Percentiles rank a stretch among this genome's conserved stretches.
Evolutionary conservation across 2,329 filamentous ascomycete species (phyloP).

Genomic region (Sarocladium brachiariae): DNA sequence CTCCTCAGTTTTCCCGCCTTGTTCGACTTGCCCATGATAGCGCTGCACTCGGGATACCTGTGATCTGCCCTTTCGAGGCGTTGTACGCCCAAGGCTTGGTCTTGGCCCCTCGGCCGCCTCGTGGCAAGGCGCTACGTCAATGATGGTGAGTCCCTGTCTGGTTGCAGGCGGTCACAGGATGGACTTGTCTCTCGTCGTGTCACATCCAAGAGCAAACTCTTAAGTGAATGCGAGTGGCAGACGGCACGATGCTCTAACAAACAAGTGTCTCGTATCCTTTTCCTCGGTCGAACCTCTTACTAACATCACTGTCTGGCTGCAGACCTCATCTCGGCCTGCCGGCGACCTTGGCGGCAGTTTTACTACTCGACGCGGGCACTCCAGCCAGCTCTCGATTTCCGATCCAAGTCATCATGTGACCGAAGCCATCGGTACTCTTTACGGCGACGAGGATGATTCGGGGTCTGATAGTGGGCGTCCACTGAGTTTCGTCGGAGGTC

Average conservation of each 20-base stretch:
- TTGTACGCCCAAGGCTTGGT: not conserved
- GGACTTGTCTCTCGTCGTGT: not conserved
- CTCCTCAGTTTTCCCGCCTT: not conserved
- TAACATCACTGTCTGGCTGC: conserved; percentile 11
- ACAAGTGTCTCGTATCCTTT: not conserved
- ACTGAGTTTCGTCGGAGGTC: conserved; percentile 62
- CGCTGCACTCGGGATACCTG: not conserved
- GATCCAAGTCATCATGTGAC: conserved; percentile 92
- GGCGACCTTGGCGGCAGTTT: conserved; percentile 50
- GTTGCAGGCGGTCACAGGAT: not conserved
- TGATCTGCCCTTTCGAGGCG: conserved; percentile 3
- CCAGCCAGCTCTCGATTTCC: conserved; percentile 60
- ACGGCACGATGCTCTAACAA: not conserved
- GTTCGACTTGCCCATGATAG: not conserved
- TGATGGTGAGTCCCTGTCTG: conserved; percentile 3
- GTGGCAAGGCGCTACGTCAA: conserved; percentile 9
- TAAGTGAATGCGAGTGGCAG: not conserved
- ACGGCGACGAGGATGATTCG: conserved; percentile 67
- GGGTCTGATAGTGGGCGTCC: conserved; percentile 50
- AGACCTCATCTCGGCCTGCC: conserved; percentile 54
- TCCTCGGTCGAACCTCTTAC: not conserved
- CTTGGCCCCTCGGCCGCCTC: conserved; percentile 1
- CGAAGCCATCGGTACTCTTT: conserved; percentile 86
- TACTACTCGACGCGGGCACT: conserved; percentile 51
- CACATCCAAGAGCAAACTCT: not conserved